phyloP scores from a whole-genome alignment of 495 filamentous ascomycete species.

The Sordaria brevicollis region DNA sequence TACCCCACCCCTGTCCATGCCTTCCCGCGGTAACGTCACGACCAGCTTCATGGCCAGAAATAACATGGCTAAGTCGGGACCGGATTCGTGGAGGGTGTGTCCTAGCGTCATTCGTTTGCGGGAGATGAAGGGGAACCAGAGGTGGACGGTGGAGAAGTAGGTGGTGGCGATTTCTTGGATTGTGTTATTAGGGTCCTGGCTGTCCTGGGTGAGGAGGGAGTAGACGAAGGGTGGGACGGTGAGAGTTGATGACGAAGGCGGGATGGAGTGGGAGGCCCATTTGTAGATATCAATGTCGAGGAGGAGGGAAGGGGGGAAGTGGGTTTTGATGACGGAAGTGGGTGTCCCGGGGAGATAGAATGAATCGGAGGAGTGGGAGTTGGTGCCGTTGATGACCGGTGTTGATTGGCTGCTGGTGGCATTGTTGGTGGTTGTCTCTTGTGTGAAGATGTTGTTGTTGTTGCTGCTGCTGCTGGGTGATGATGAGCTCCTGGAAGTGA shows the following conservation, averaged over 20 bases:
- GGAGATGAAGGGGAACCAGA: conserved; percentile 45
- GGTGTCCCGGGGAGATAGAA: conserved; percentile 4
- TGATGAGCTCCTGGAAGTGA: not conserved
- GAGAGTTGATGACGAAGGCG: conserved; percentile 14
- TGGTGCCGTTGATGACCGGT: not conserved
- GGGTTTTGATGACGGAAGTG: not conserved
- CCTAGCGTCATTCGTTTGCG: conserved; percentile 33
- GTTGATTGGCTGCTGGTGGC: conserved; percentile 2
- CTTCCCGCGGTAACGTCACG: conserved; percentile 14
- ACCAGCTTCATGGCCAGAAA: conserved; percentile 42
- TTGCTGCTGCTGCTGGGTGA: not conserved
- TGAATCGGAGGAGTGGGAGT: not conserved
- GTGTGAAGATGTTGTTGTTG: not conserved
- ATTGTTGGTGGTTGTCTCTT: not conserved
- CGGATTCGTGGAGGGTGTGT: conserved; percentile 30
- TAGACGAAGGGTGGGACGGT: conserved; percentile 27
- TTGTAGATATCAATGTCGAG: conserved; percentile 29
- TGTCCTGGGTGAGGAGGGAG: conserved; percentile 18
- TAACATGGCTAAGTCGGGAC: conserved; percentile 37
- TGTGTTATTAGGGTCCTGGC: too few species aligned
- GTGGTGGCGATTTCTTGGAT: conserved; percentile 20
- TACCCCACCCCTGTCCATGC: conserved; percentile 4
- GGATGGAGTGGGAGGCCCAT: conserved; percentile 18
- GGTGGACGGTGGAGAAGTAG: conserved; percentile 28
- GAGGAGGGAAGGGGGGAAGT: conserved; percentile 20